phyloP scores from a whole-genome alignment of 805 yeast species.

The Saccharomycopsis sp. region DNA sequence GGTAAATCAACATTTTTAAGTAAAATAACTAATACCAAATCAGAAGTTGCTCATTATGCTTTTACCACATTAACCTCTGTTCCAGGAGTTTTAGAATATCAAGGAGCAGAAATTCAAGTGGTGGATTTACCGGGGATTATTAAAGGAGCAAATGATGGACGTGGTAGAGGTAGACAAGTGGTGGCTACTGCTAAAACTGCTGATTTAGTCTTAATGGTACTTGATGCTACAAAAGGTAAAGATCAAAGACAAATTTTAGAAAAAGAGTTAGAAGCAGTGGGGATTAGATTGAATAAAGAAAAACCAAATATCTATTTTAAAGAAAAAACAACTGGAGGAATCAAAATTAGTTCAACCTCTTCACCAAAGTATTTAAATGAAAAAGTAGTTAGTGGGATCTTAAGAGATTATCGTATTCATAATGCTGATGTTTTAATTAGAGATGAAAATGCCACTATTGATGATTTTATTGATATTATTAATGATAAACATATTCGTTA shows the following conservation, averaged over 20 bases:
- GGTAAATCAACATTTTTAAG: constrained; percentile 89
- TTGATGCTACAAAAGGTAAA: constrained; percentile 90
- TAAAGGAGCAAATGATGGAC: constrained; percentile 93
- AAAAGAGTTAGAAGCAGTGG: constrained; percentile 85
- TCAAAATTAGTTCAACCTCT: constrained; percentile 67
- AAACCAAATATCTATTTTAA: constrained; percentile 75
- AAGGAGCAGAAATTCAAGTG: constrained; percentile 94
- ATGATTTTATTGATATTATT: constrained; percentile 85
- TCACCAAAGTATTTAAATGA: constrained; percentile 81
- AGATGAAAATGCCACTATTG: constrained; percentile 83
- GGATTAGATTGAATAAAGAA: constrained; percentile 75
- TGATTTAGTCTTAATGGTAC: constrained; percentile 82
- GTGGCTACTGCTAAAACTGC: constrained; percentile 94
- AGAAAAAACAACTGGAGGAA: constrained; percentile 83
- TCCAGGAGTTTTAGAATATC: constrained; percentile 89
- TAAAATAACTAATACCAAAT: constrained; percentile 85
- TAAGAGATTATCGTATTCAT: constrained; percentile 82
- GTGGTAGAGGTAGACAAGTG: constrained; percentile 96
- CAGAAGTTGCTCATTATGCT: constrained; percentile 91
- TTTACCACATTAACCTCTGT: constrained; percentile 95
- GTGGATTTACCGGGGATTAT: constrained; percentile 98
- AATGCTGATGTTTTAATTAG: constrained; percentile 89
- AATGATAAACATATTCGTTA: constrained; percentile 83
- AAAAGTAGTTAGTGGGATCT: constrained; percentile 61
- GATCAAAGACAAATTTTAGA: constrained; percentile 84